phyloP scores from a whole-genome alignment of 352 stramenopile genomes.

The Phytopythium cucurbitacearum region DNA sequence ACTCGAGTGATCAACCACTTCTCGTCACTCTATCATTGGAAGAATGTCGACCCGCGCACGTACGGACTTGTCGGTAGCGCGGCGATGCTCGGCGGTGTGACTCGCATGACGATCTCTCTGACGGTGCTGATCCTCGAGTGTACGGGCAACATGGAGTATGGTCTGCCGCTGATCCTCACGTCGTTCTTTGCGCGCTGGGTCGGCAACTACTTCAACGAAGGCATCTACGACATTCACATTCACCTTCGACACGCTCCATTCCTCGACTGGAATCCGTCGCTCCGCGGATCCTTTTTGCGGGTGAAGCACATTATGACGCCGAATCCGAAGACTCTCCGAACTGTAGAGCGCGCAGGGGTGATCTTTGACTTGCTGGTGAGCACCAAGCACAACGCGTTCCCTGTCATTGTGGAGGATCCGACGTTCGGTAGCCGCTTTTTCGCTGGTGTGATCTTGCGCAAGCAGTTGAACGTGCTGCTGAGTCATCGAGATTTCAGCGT shows the following conservation, averaged over 20 bases:
- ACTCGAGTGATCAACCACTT: slow-evolving; percentile 85
- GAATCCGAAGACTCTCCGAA: slow-evolving; percentile 92
- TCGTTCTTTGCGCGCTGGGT: slow-evolving; percentile 96
- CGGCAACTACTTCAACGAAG: slow-evolving; percentile 98
- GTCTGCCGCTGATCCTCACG: slow-evolving; percentile 97
- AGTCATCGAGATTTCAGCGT: slow-evolving; percentile 57
- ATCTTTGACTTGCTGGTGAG: slow-evolving; percentile 91
- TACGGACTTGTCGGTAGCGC: slow-evolving; percentile 96
- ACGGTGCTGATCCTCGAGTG: slow-evolving; percentile 98
- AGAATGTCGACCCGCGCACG: slow-evolving; percentile 80
- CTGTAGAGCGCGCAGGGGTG: slow-evolving; percentile 88
- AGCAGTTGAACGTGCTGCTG: slow-evolving; percentile 78
- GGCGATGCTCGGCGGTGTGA: slow-evolving; percentile 95
- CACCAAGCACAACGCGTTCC: slow-evolving; percentile 86
- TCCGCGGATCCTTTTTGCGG: slow-evolving; percentile 60
- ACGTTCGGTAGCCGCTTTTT: slow-evolving; percentile 83
- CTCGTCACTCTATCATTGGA: slow-evolving; percentile 39
- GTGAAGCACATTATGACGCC: slow-evolving; percentile 95
- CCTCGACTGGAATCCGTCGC: slow-evolving; percentile 70
- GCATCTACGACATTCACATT: slow-evolving; percentile 99
- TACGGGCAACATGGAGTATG: slow-evolving; percentile 97
- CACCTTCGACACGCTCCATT: slow-evolving; percentile 86
- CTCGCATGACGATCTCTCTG: slow-evolving; percentile 98
- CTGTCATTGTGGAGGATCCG: slow-evolving; percentile 82
- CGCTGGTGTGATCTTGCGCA: slow-evolving; percentile 73